These are phyloP conservation scores for Macrolepiota fuliginosa DNA, from an alignment of 768 basidiomycete genomes.

Conservation along the genomic window DNA sequence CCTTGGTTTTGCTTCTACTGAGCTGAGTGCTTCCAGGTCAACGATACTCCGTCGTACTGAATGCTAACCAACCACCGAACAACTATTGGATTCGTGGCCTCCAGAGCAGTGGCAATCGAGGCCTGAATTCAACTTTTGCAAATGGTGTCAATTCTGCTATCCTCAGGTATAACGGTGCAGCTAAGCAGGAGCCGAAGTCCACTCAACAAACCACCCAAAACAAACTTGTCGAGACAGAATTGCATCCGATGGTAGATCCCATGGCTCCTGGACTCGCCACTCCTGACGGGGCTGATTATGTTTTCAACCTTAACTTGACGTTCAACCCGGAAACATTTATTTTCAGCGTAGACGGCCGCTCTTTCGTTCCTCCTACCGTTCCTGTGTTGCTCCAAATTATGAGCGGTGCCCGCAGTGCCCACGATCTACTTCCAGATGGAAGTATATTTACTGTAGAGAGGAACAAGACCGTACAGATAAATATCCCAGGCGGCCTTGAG, in stretches of 20 bases:
- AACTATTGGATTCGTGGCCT: conserved; percentile 44
- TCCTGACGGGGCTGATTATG: conserved; percentile 21
- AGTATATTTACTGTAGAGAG: conserved; percentile 40
- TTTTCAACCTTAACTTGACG: conserved; percentile 19
- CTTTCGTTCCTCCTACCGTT: conserved; percentile 27
- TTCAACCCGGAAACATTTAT: conserved; percentile 13
- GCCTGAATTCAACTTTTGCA: conserved; percentile 18
- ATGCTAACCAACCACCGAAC: conserved; percentile 36
- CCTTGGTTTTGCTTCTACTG: background rate
- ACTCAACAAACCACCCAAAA: conserved; percentile 9
- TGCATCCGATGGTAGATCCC: conserved; percentile 19
- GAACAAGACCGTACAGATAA: conserved; percentile 48
- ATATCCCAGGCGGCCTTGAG: conserved; percentile 33
- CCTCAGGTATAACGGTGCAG: conserved; percentile 40
- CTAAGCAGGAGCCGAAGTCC: conserved; percentile 22
- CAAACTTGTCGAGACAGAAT: conserved; percentile 19
- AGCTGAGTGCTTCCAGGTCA: conserved; percentile 26
- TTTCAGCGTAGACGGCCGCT: conserved; percentile 12
- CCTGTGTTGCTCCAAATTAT: conserved; percentile 52
- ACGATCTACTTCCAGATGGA: conserved; percentile 40
- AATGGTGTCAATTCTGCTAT: conserved; percentile 41
- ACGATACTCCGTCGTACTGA: conserved; percentile 35
- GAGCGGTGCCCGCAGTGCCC: conserved; percentile 36
- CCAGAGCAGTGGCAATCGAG: conserved; percentile 18
- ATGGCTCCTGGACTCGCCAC: conserved; percentile 22